phyloP scores from a whole-genome alignment of 805 yeast genomes.

The Suhomyces kilbournensis region DNA sequence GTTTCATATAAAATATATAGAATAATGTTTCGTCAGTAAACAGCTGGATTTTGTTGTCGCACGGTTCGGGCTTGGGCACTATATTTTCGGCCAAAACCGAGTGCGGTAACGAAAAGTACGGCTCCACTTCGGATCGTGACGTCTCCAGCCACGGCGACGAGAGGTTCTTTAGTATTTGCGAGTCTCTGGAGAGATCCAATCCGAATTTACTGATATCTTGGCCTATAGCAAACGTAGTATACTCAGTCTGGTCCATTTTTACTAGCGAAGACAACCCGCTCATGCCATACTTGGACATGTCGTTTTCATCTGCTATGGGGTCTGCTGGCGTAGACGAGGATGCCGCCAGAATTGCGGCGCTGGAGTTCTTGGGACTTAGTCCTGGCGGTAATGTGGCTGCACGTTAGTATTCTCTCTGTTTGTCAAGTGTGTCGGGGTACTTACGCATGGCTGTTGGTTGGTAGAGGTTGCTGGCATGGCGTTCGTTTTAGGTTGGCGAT shows the following conservation, averaged over 20 bases:
- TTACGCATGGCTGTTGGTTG: background rate
- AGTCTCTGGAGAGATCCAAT: slow-evolving; percentile 49
- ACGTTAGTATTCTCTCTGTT: slow-evolving; percentile 3
- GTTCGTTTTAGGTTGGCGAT: background rate
- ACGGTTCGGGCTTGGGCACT: slow-evolving; percentile 40
- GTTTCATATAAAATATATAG: slow-evolving; percentile 89
- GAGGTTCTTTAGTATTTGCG: slow-evolving; percentile 59
- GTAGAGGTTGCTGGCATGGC: background rate
- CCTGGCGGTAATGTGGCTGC: slow-evolving; percentile 29
- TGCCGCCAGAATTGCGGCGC: background rate
- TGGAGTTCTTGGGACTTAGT: slow-evolving; percentile 11
- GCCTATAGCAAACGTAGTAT: slow-evolving; percentile 68
- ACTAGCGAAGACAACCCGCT: slow-evolving; percentile 60
- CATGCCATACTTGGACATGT: slow-evolving; percentile 64
- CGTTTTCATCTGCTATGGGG: slow-evolving; percentile 21
- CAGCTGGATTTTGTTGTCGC: slow-evolving; percentile 50
- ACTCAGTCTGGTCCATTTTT: slow-evolving; percentile 60
- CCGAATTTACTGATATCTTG: slow-evolving; percentile 70
- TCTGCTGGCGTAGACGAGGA: background rate
- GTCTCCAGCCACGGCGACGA: slow-evolving; percentile 97
- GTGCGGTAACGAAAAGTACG: slow-evolving; percentile 66
- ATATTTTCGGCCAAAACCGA: slow-evolving; percentile 31
- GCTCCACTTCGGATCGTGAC: slow-evolving; percentile 85
- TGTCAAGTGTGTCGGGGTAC: background rate
- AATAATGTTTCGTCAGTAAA: slow-evolving; percentile 91